Evolutionary conservation across 2,329 filamentous ascomycete genomes (phyloP).

Genomic region (Ceratocystis cubensis): DNA sequence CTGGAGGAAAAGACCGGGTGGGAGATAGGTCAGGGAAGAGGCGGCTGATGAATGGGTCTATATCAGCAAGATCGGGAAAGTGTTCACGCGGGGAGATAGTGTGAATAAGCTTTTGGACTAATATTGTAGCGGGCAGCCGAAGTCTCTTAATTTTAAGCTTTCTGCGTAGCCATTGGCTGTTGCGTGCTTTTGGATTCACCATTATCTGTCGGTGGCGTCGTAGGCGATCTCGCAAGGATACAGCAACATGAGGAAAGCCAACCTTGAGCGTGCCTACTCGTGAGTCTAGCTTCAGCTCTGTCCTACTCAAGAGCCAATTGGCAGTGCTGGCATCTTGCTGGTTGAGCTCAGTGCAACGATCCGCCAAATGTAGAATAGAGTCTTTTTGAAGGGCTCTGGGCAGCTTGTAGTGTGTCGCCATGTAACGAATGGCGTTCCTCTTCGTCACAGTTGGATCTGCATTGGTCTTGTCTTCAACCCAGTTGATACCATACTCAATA

Average conservation of each 20-base stretch:
- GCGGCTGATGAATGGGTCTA: conserved; percentile 36
- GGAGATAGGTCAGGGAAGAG: conserved; percentile 37
- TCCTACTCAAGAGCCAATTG: conserved; percentile 31
- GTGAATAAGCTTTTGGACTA: conserved; percentile 37
- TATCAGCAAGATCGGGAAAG: conserved; percentile 32
- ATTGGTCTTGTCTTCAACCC: conserved; percentile 83
- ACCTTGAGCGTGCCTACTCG: conserved; percentile 1
- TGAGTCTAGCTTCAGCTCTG: background rate
- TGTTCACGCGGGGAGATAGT: conserved; percentile 40
- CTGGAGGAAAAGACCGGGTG: conserved; percentile 21
- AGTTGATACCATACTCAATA: conserved; percentile 49
- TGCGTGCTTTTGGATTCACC: background rate
- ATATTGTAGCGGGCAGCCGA: conserved; percentile 31
- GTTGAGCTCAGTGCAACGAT: conserved; percentile 36
- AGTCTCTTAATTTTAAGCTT: background rate
- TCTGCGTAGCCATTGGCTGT: background rate
- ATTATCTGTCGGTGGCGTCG: background rate
- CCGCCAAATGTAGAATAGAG: conserved; percentile 49
- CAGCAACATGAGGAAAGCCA: background rate
- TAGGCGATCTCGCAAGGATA: background rate
- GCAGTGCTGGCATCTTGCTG: conserved; percentile 40
- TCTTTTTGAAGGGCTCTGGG: conserved; percentile 57
- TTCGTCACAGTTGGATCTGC: conserved; percentile 59
- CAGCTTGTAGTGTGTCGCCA: conserved; percentile 40
- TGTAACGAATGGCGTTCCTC: conserved; percentile 66